Percentiles rank a stretch among this genome's conserved stretches.
Evolutionary conservation across 2,329 filamentous ascomycete species (phyloP).

Genomic region (Penicillium aurantiogriseum): DNA sequence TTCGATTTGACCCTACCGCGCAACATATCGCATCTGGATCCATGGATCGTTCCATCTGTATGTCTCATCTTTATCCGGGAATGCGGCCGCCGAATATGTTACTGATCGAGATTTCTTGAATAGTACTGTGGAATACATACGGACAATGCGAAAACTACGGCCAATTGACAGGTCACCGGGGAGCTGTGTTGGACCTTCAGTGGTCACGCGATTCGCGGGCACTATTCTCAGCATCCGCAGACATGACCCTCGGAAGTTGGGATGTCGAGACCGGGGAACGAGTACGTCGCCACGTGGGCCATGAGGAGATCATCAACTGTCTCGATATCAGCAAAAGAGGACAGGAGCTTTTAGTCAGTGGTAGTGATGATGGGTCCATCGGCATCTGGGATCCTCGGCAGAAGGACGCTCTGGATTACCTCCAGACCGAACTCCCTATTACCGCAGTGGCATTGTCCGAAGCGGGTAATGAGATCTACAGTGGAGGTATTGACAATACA

Average conservation of each 20-base stretch:
- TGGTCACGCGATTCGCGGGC: conserved; percentile 95
- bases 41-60: conserved; percentile 89
- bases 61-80: conserved; percentile 32
- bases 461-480: conserved; percentile 92
- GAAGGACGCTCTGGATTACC: conserved; percentile 82
- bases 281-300: conserved; percentile 87
- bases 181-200: conserved; percentile 85
- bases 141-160: conserved; percentile 95
- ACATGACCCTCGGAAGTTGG: conserved; percentile 92
- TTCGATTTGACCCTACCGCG: conserved; percentile 84
- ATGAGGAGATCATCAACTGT: conserved; percentile 93
- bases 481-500: conserved; percentile 93
- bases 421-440: conserved; percentile 88
- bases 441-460: conserved; percentile 90
- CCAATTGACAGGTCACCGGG: conserved; percentile 80
- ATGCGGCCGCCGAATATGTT: background rate
- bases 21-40: conserved; percentile 89
- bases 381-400: conserved; percentile 94
- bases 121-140: conserved; percentile 91
- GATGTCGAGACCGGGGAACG: conserved; percentile 87
- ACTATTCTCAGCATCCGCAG: conserved; percentile 88
- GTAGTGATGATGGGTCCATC: conserved; percentile 89
- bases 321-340: conserved; percentile 86
- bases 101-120: background rate
- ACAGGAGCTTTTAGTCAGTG: conserved; percentile 85